These are phyloP conservation scores for Fonsecaea erecta DNA, from an alignment of 2,329 filamentous ascomycete species.

Conservation along the genomic window DNA sequence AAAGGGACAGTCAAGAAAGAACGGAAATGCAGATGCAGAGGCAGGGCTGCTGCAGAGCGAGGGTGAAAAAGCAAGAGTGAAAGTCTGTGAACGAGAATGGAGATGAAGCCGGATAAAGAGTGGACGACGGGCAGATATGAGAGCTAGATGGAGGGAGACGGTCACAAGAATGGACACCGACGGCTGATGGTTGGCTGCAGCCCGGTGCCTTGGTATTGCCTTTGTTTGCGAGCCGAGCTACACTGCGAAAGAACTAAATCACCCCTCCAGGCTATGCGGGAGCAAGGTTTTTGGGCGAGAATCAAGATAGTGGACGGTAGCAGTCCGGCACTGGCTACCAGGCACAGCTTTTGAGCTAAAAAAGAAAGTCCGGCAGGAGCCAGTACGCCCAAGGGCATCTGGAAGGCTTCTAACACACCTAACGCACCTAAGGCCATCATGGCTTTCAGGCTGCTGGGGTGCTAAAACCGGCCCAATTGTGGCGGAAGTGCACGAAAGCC, in stretches of 20 bases:
- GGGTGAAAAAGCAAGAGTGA: neutral
- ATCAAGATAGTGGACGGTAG: neutral
- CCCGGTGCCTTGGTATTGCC: constrained; percentile 3
- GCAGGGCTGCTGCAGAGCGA: neutral
- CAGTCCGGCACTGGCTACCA: constrained; percentile 12
- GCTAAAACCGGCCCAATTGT: constrained; percentile 14
- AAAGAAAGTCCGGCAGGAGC: too few species aligned
- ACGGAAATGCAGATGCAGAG: neutral
- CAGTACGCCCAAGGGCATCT: neutral
- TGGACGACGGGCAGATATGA: constrained; percentile 9
- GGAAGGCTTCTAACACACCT: neutral
- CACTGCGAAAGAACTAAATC: constrained; percentile 9
- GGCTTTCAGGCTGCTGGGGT: constrained; percentile 6
- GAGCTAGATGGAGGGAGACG: neutral
- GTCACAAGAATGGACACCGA: constrained; percentile 9
- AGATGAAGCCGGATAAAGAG: constrained; percentile 1
- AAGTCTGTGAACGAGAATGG: neutral
- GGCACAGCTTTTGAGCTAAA: constrained; percentile 5
- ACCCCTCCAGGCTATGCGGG: neutral
- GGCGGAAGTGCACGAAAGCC: constrained; percentile 10
- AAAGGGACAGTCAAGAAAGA: constrained; percentile 1
- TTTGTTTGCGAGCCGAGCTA: constrained; percentile 4
- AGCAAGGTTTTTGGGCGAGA: neutral
- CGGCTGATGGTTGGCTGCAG: constrained; percentile 12
- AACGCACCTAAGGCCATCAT: neutral